Conservation (phyloP, 257 asterid genomes). For the Nicotiana benthamiana region DNA sequence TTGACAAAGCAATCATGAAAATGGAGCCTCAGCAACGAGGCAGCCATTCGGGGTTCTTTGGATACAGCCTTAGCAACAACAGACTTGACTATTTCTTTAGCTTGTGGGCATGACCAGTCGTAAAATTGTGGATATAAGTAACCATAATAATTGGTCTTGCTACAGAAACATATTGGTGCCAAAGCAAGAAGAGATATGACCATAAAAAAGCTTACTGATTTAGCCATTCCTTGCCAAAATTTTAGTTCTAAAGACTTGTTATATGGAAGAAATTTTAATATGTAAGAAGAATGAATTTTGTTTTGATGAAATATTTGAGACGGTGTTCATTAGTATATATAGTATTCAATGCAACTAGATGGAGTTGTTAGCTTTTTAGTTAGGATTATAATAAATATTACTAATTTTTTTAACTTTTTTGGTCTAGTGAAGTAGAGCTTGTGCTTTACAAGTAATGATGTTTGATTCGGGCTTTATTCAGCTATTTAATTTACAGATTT, state of each 20-base stretch:
- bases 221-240: slow-evolving; percentile 23
- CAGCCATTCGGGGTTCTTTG: slow-evolving; percentile 84
- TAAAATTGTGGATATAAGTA: slow-evolving; percentile 76
- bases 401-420: not conserved
- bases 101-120: slow-evolving; percentile 64
- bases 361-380: slow-evolving; percentile 53
- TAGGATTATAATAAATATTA: slow-evolving; percentile 2
- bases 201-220: slow-evolving; percentile 28
- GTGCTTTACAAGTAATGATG: not conserved
- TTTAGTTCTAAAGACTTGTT: not conserved
- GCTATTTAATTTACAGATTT: not conserved
- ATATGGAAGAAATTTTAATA: not conserved
- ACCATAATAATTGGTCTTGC: slow-evolving; percentile 36
- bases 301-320: slow-evolving; percentile 17
- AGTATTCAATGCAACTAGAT: not conserved
- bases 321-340: slow-evolving; percentile 29
- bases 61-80: slow-evolving; percentile 69
- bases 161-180: slow-evolving; percentile 47
- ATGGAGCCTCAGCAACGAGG: slow-evolving; percentile 78
- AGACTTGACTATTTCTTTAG: slow-evolving; percentile 47
- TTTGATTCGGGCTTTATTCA: not conserved
- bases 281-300: slow-evolving; percentile 12
- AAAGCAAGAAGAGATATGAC: slow-evolving; percentile 31
- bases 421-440: slow-evolving; percentile 9
- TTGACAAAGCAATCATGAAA: slow-evolving; percentile 91